A percentile compares a stretch with the other conserved stretches of the same genome.
phyloP scores from a whole-genome alignment of 768 basidiomycete genomes.

The Rossbeevera mucosa region DNA sequence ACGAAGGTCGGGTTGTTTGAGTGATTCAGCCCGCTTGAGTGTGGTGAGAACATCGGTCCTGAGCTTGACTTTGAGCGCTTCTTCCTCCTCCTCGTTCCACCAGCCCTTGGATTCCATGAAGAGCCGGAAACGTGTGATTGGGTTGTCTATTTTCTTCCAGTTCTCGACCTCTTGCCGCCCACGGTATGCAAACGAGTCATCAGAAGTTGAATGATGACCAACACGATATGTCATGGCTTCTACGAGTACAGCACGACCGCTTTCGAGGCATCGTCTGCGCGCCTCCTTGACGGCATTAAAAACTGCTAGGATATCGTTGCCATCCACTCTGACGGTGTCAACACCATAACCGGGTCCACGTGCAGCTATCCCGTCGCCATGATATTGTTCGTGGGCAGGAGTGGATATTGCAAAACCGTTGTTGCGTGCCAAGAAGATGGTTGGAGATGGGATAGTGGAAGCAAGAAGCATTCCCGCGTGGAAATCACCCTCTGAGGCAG shows the following conservation, averaged over 20 bases:
- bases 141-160: conserved; percentile 87
- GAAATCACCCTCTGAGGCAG: conserved; percentile 93
- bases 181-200: conserved; percentile 93
- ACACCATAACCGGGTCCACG: conserved; percentile 90
- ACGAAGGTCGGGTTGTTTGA: conserved; percentile 65
- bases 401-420: conserved; percentile 97
- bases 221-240: conserved; percentile 93
- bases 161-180: conserved; percentile 88
- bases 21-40: conserved; percentile 71
- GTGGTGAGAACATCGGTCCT: conserved; percentile 73
- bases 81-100: conserved; percentile 79
- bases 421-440: conserved; percentile 70
- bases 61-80: conserved; percentile 58
- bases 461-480: conserved; percentile 85
- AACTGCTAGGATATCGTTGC: conserved; percentile 89
- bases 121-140: conserved; percentile 76
- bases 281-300: conserved; percentile 69
- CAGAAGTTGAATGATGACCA: conserved; percentile 93
- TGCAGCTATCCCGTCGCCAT: conserved; percentile 89
- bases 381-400: conserved; percentile 81
- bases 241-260: conserved; percentile 76
- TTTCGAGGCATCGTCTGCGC: conserved; percentile 63
- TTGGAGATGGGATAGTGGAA: conserved; percentile 71
- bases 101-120: conserved; percentile 81
- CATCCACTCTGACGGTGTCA: conserved; percentile 88